These are phyloP conservation scores for Glonium stellatum DNA, from an alignment of 495 filamentous ascomycete species.

Conservation along the genomic window DNA sequence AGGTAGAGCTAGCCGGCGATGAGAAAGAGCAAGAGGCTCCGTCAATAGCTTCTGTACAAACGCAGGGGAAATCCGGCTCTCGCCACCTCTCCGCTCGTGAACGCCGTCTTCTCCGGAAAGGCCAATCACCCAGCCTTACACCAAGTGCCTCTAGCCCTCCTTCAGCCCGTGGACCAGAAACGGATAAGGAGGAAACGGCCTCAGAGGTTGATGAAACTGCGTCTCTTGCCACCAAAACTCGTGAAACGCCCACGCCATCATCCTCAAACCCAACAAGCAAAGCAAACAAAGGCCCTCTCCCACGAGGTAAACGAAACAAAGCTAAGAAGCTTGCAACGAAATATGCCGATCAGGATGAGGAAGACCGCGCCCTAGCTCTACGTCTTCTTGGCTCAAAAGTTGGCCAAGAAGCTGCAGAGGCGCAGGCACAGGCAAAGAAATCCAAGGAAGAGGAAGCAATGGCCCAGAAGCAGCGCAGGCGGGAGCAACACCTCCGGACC, in stretches of 20 bases:
- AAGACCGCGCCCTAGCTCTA: conserved; percentile 78
- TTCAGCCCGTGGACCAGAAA: conserved; percentile 13
- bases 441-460: conserved; percentile 55
- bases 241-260: conserved; percentile 20
- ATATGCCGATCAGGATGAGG: conserved; percentile 92
- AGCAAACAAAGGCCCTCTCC: conserved; percentile 28
- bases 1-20: conserved; percentile 25
- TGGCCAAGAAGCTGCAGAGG: conserved; percentile 47
- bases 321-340: conserved; percentile 81
- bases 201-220: conserved; percentile 1
- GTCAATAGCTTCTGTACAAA: conserved; percentile 23
- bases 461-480: conserved; percentile 61
- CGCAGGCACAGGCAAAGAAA: conserved; percentile 44
- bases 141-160: conserved; percentile 5
- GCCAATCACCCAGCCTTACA: conserved; percentile 32
- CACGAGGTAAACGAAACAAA: conserved; percentile 78
- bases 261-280: conserved; percentile 18
- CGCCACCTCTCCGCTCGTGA: conserved; percentile 48
- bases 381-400: conserved; percentile 67
- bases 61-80: conserved; percentile 14
- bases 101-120: conserved; percentile 44
- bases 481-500: conserved; percentile 69
- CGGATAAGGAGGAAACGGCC: conserved; percentile 7
- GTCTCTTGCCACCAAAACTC: conserved; percentile 6
- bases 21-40: conserved; percentile 18